Percentiles rank a stretch among this genome's conserved stretches.
These are phyloP conservation scores for Dendrobium nobile DNA, from an alignment of 106 monocot genomes.

Conservation along the genomic window DNA sequence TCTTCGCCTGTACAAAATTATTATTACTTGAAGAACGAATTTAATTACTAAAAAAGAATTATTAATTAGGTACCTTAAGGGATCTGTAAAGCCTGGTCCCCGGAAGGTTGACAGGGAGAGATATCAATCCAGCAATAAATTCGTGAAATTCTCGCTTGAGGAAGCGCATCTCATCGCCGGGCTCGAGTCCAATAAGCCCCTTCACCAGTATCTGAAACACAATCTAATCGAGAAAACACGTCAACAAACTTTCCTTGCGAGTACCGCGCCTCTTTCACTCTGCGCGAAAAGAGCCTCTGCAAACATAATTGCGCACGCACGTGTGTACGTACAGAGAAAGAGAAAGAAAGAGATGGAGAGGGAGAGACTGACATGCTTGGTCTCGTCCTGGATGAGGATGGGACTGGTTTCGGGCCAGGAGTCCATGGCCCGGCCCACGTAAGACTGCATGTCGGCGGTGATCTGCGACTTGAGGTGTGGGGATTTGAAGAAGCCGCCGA, in stretches of 20 bases:
- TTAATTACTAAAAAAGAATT: neutral
- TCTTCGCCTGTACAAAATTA: slow-evolving; percentile 26
- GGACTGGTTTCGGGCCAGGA: slow-evolving; percentile 47
- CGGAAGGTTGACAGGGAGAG: slow-evolving; percentile 77
- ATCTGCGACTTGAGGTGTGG: slow-evolving; percentile 50
- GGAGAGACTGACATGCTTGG: slow-evolving; percentile 54
- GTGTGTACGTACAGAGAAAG: neutral
- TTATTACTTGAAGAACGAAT: too few species aligned
- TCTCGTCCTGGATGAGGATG: slow-evolving; percentile 61
- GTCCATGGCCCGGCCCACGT: slow-evolving; percentile 33
- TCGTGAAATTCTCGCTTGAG: slow-evolving; percentile 75
- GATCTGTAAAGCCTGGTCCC: slow-evolving; percentile 73
- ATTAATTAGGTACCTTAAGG: slow-evolving; percentile 41
- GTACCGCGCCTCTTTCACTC: neutral
- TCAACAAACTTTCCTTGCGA: neutral
- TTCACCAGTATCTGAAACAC: slow-evolving; percentile 76
- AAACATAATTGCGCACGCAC: neutral
- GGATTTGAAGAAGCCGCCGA: slow-evolving; percentile 86
- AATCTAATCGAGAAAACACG: slow-evolving; percentile 36
- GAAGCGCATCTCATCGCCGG: slow-evolving; percentile 57
- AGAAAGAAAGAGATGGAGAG: neutral
- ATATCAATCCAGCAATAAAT: slow-evolving; percentile 90
- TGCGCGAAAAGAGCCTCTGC: neutral
- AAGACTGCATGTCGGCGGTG: slow-evolving; percentile 53
- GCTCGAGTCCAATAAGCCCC: slow-evolving; percentile 67